Base-by-base conservation (phyloP, 163 green algal genomes). In the Chlamydomonas reinhardtii region DNA sequence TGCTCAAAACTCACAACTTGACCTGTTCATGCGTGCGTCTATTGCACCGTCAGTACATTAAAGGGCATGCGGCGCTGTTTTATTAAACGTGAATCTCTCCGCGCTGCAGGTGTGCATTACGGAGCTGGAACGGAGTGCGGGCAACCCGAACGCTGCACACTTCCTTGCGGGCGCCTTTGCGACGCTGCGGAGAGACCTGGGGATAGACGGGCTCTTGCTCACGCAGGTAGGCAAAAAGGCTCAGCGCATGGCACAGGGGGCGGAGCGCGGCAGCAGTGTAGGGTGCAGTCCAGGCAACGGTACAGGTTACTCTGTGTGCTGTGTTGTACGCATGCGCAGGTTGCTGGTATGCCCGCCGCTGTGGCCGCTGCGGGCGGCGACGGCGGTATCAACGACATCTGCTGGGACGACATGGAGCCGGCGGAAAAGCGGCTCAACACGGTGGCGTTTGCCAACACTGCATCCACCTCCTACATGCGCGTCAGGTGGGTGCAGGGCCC, bases 131-230 rank as follows among this genome's bases (percentile, higher is more conserved):
- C 66, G 70, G 9, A 35, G 48, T 24, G 12, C 14, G 48, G 48
- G 6, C 69, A 73, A 48, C 34, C 27, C 17, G 0, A 29, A 86
- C 54, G 92, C 95, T 20, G 61, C 75, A 39, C 73, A 85, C 61
- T 97, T 97, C 76, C 83, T 97, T 65, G 15, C 79, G 25, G 89
- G 91, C 32, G 91, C 91, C 71, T 97, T 93, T 74, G 56, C 78
- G 27, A 34, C 72, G 25, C 88, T 98, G 74, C 91, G 91, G 12
- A 56, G 86, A n/a, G 95, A 76, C 37, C 56, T 93, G 24, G 83
- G 80, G 20, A 83, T 92, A 43, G 77, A 76, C 27, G 73, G 70
- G 19, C 82, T 94, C 69, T 75, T 93, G 65, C 86, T 92, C 59
- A 87, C 48, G 3, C 80, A 86, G 70, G 80, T 79, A 22, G 48